phyloP scores from a whole-genome alignment of 768 basidiomycete genomes.

The Lactarius evosmus region DNA sequence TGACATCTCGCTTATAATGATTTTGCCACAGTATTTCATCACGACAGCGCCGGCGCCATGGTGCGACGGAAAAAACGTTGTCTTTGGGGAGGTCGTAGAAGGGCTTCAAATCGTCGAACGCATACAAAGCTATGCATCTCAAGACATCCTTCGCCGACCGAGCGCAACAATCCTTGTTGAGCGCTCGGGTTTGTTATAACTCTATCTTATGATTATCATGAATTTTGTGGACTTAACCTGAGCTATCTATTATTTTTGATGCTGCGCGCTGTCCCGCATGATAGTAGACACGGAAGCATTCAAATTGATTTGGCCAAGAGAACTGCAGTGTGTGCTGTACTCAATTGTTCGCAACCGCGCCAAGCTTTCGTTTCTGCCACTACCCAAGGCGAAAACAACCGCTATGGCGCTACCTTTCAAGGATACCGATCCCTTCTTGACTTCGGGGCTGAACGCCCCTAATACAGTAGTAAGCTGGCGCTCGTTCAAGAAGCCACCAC shows the following conservation, averaged over 20 bases:
- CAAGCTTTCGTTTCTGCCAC: neutral
- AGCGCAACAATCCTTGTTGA: slow-evolving; percentile 25
- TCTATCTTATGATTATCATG: slow-evolving; percentile 11
- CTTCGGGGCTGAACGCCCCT: neutral
- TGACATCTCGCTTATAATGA: neutral
- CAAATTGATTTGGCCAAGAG: slow-evolving; percentile 7
- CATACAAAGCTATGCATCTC: slow-evolving; percentile 43
- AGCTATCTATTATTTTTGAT: slow-evolving; percentile 17
- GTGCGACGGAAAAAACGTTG: slow-evolving; percentile 66
- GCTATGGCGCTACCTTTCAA: slow-evolving; percentile 3
- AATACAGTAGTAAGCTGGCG: neutral
- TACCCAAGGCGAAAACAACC: neutral
- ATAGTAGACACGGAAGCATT: neutral
- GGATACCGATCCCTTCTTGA: neutral
- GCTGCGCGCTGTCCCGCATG: neutral
- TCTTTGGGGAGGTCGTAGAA: slow-evolving; percentile 66
- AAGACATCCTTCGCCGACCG: slow-evolving; percentile 26
- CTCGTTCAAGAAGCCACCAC: neutral
- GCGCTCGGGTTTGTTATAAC: slow-evolving; percentile 24
- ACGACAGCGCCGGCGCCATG: slow-evolving; percentile 70
- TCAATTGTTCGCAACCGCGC: neutral
- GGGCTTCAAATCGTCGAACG: slow-evolving; percentile 63
- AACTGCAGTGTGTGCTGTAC: neutral
- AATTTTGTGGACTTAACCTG: slow-evolving; percentile 8
- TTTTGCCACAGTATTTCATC: slow-evolving; percentile 62